Evolutionary conservation across 257 asterid genomes (phyloP), one percentile per base, ranked within the genome.

Genomic region (Plantago elongata): DNA sequence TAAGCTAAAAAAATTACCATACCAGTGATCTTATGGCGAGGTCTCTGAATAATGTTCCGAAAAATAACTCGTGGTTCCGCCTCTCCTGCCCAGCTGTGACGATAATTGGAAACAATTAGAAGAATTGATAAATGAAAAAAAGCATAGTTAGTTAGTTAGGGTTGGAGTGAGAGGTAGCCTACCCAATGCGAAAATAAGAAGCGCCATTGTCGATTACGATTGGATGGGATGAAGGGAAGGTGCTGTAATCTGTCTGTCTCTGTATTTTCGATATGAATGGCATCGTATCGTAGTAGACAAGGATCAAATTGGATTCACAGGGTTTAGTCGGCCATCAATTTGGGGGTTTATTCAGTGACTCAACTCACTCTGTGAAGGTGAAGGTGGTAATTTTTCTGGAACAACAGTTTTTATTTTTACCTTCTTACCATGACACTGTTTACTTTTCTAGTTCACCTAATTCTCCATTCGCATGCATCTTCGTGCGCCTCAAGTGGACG

Each of bases 101-200:
- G 47, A 62, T 51, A 48, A 63, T 18, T 63, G 38, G 51, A 13
- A 64, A 52, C 3, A 47, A 27, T 15, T 16, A 57, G 15, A 57
- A 11, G 34, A 37, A 14, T 4, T 7, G 15, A 44, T 1, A 5
- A 37, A 51, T 0, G 11, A 13, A 18, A 18, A 0, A 16, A 18
- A 9, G 38, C 54, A 13, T 10, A 61, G 55, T 11, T 44, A 71
- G 68, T 12, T 10, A 61, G 55, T 11, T 44, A 71, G 68, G 84
- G 77, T 64, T 74, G 68, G 17, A 44, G 14, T 61, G 60, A 16
- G 3, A 37, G 22, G 47, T 78, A 93, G 97, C 97, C 99, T 78
- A 93, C 99, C 97, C 99, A 70, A 93, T 85, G 42, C 99, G 97
- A 67, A 89, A 93, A 72, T 89, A 87, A 72, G 97, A 89, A 67